Conservation (phyloP, 768 basidiomycete genomes). For the Sistotremastrum suecicum region DNA sequence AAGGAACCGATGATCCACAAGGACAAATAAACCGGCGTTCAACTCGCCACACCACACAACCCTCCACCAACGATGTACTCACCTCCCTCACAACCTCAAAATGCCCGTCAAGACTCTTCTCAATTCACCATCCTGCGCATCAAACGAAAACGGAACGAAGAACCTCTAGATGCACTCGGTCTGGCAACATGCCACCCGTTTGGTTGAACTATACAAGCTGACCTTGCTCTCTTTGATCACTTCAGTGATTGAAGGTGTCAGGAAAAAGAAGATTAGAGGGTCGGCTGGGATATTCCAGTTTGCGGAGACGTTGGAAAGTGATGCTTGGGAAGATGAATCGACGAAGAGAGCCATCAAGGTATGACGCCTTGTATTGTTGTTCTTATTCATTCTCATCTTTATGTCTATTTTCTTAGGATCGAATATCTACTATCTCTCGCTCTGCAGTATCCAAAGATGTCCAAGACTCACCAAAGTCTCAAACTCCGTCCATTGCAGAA, state of each 20-base stretch:
- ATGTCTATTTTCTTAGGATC: conserved; percentile 24
- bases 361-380: background rate
- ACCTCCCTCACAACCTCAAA: too few relatives aligned
- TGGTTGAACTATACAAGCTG: conserved; percentile 1
- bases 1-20: too few relatives aligned
- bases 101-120: background rate
- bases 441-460: conserved; percentile 3
- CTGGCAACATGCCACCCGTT: conserved; percentile 15
- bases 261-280: conserved; percentile 30
- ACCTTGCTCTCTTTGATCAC: background rate
- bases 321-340: conserved; percentile 49
- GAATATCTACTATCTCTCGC: conserved; percentile 25
- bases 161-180: conserved; percentile 73
- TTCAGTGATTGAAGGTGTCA: background rate
- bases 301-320: conserved; percentile 62
- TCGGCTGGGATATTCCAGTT: conserved; percentile 59
- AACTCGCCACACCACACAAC: too few relatives aligned
- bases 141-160: conserved; percentile 71
- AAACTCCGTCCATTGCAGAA: background rate
- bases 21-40: too few relatives aligned
- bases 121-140: conserved; percentile 54
- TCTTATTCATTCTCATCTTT: background rate
- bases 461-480: conserved; percentile 12
- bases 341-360: conserved; percentile 52
- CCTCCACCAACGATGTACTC: too few relatives aligned